These are phyloP conservation scores for Penicillium sp. DNA, from an alignment of 2,329 filamentous ascomycete genomes.

Conservation along the genomic window DNA sequence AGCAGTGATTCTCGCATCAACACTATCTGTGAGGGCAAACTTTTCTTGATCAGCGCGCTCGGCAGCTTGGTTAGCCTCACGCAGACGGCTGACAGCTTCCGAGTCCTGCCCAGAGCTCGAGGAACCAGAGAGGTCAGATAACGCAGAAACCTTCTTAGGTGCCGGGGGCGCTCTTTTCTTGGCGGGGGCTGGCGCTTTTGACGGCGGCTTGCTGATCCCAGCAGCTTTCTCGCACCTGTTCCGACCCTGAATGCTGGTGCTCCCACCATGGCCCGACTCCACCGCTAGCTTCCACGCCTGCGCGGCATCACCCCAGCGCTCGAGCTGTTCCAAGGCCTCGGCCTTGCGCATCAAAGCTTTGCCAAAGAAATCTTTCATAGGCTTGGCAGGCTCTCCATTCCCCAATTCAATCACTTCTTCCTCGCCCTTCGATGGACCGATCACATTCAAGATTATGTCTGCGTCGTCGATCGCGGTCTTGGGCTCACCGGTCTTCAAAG, in stretches of 20 bases:
- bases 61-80: constrained; percentile 80
- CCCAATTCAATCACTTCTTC: constrained; percentile 74
- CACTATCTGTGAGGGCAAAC: constrained; percentile 80
- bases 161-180: constrained; percentile 50
- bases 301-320: constrained; percentile 85
- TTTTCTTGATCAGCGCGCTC: constrained; percentile 90
- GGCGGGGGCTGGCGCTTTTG: constrained; percentile 48
- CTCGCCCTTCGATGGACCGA: constrained; percentile 76
- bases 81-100: constrained; percentile 78
- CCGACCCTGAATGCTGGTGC: constrained; percentile 78
- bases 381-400: constrained; percentile 65
- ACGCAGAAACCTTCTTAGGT: constrained; percentile 33
- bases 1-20: constrained; percentile 73
- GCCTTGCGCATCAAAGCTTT: constrained; percentile 94
- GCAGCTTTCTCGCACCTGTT: constrained; percentile 88
- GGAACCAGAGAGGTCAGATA: constrained; percentile 35
- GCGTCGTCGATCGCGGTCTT: constrained; percentile 84
- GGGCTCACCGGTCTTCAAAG: constrained; percentile 86
- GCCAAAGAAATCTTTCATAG: constrained; percentile 90
- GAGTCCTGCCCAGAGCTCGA: constrained; percentile 53
- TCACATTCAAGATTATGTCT: constrained; percentile 74
- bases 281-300: constrained; percentile 79
- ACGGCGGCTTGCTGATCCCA: constrained; percentile 58
- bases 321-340: constrained; percentile 91
- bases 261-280: constrained; percentile 80